phyloP scores from a whole-genome alignment of 352 stramenopile genomes.

The Globisporangium heterothallicum region DNA sequence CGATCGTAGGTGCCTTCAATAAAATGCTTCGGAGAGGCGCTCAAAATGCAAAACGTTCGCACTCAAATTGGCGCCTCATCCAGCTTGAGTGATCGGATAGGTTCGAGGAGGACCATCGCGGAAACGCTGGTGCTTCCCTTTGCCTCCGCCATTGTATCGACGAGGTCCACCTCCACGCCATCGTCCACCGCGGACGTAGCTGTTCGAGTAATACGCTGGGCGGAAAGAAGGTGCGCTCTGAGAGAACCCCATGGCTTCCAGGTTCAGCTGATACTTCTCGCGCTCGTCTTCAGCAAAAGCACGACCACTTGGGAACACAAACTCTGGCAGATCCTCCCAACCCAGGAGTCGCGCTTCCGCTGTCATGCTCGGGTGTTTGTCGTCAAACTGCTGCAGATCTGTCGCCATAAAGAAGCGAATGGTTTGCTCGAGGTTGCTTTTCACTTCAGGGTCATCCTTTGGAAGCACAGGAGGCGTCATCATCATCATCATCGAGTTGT shows the following conservation, averaged over 20 bases:
- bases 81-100: conserved; percentile 13
- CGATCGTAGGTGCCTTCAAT: too few species aligned
- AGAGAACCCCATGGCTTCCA: conserved; percentile 53
- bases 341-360: conserved; percentile 42
- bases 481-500: conserved; percentile 14
- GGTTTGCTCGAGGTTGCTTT: conserved; percentile 64
- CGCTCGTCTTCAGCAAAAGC: conserved; percentile 44
- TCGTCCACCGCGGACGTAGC: conserved; percentile 42
- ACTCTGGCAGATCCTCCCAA: conserved; percentile 63
- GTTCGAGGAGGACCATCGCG: conserved; percentile 16
- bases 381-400: conserved; percentile 78
- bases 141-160: conserved; percentile 39
- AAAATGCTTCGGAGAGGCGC: too few species aligned
- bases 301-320: conserved; percentile 59
- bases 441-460: conserved; percentile 69
- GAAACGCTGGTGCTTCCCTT: conserved; percentile 31
- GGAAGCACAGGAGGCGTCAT: conserved; percentile 14
- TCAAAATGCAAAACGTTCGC: neutral
- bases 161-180: conserved; percentile 38
- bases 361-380: conserved; percentile 62
- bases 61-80: neutral
- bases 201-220: conserved; percentile 37
- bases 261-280: conserved; percentile 50
- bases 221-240: conserved; percentile 41
- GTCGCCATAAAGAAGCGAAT: conserved; percentile 83